Evolutionary conservation across 2,329 filamentous ascomycete species (phyloP).

Genomic region (Botryotinia convoluta): DNA sequence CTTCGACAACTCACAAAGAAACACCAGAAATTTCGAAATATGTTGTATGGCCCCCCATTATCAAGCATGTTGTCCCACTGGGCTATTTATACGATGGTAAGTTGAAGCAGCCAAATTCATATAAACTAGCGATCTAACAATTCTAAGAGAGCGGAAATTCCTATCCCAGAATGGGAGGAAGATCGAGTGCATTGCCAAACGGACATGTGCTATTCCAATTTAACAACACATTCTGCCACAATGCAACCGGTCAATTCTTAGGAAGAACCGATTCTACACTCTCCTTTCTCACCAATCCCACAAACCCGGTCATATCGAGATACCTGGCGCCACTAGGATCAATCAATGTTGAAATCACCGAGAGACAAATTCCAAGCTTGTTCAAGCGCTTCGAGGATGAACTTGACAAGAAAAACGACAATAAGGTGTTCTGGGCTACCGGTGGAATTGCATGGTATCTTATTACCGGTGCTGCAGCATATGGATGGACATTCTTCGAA

Average conservation of each 20-base stretch:
- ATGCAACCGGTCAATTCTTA: constrained; percentile 20
- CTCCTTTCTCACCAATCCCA: constrained; percentile 5
- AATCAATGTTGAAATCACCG: constrained; percentile 11
- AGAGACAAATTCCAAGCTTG: constrained; percentile 17
- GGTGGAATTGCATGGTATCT: constrained; percentile 17
- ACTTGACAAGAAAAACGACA: constrained; percentile 11
- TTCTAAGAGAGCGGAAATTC: constrained; percentile 22
- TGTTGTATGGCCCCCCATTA: constrained; percentile 17
- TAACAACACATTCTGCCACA: constrained; percentile 29
- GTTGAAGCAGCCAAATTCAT: neutral
- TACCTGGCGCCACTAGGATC: constrained; percentile 18
- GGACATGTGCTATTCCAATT: constrained; percentile 27
- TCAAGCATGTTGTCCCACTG: constrained; percentile 19
- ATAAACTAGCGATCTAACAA: constrained; percentile 10
- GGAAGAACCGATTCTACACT: constrained; percentile 23
- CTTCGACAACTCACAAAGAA: neutral
- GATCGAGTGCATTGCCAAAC: constrained; percentile 23
- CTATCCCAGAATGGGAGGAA: constrained; percentile 27
- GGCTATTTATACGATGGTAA: constrained; percentile 26
- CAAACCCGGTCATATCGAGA: constrained; percentile 21
- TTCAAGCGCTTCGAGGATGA: constrained; percentile 15
- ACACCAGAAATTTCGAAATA: constrained; percentile 1
- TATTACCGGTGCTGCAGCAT: constrained; percentile 3
- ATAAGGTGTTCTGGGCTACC: constrained; percentile 11
- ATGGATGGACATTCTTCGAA: constrained; percentile 20